Base-by-base conservation (phyloP, 1,284 basidiomycete species). In the Fomitopsis palustris region DNA sequence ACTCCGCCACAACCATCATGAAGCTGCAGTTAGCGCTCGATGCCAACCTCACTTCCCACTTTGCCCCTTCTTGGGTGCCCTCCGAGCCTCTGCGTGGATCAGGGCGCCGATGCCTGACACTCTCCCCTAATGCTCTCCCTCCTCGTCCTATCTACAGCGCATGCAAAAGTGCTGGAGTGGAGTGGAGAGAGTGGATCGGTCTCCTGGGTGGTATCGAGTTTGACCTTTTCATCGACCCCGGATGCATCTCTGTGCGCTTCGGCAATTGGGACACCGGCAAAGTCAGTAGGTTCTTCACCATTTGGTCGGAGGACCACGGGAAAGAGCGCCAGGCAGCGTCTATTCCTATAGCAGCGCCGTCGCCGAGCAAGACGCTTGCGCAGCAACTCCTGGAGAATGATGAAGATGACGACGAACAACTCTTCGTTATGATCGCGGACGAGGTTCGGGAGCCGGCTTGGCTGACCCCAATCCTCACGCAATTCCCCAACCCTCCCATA, bases 191-290 rank as follows among this genome's bases (percentile, higher is more conserved):
- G 67, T 92, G 89, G 89, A 87, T 90, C 55, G 67, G 78, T 47
- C 76, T 80, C 56, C 81, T 92, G 56, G 88, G 89, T 8, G 80
- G 81, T 63, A 73, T 77, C 57, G 87, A 88, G 72, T 86, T 92
- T 66, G 89, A 92, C 72, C 81, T 92, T 61, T 86, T 88, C 72
- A 81, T 90, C 65, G 87, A 91, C 71, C 90, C 90, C 59, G 89
- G 88, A 58, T 84, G 81, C 69, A 82, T 92, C 63, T 86, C 85
- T 58, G 74, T 89, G 62, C 86, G 86, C 62, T 78, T 82, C 69
- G 78, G 77, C 59, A 75, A 69, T 59, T 75, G 72, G 67, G 72
- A 71, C 35, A 62, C 67, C 12, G 75, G 72, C 54, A 71, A 69
- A 68, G 72, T 61, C 70, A 77, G 65, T 77, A 70, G 74, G 68